These are phyloP conservation scores for Butyriboletus appendiculatus DNA, from an alignment of 1,284 basidiomycete genomes.

Conservation along the genomic window DNA sequence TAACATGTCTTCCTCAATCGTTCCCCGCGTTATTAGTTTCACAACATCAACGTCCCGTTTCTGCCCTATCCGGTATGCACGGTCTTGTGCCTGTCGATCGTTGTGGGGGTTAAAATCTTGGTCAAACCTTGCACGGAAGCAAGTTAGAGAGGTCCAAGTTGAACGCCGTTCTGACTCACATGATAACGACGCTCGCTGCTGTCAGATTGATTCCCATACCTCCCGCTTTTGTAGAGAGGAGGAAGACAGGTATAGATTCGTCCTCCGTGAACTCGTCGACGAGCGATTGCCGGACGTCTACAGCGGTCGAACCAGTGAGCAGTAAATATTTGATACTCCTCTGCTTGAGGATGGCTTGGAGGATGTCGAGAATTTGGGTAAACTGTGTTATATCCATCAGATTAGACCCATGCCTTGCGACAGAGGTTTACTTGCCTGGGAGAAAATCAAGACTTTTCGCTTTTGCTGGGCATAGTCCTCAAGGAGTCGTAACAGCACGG, in stretches of 20 bases:
- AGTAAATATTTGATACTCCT: conserved; percentile 80
- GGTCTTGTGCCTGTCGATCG: conserved; percentile 95
- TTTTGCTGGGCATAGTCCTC: conserved; percentile 68
- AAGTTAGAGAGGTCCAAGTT: neutral
- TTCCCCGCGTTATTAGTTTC: conserved; percentile 90
- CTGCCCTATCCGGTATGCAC: conserved; percentile 98
- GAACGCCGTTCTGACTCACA: conserved; percentile 46
- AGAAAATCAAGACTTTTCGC: conserved; percentile 91
- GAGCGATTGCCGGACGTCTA: conserved; percentile 89
- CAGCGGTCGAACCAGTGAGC: conserved; percentile 94
- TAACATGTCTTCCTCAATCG: conserved; percentile 96
- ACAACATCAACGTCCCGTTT: conserved; percentile 90
- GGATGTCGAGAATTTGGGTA: conserved; percentile 92
- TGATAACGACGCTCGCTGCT: conserved; percentile 91
- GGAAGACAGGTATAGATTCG: conserved; percentile 86
- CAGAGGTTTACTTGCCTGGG: conserved; percentile 59
- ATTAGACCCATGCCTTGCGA: neutral
- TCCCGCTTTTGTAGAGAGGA: conserved; percentile 95
- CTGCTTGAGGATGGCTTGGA: conserved; percentile 83
- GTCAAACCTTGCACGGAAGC: conserved; percentile 68
- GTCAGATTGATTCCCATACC: conserved; percentile 92
- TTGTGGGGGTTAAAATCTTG: conserved; percentile 96
- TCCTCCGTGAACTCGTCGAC: conserved; percentile 99
- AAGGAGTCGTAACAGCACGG: conserved; percentile 73
- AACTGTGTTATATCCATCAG: conserved; percentile 54